These are phyloP conservation scores for Aspergillus transmontanensis DNA, from an alignment of 2,329 filamentous ascomycete genomes.

Conservation along the genomic window DNA sequence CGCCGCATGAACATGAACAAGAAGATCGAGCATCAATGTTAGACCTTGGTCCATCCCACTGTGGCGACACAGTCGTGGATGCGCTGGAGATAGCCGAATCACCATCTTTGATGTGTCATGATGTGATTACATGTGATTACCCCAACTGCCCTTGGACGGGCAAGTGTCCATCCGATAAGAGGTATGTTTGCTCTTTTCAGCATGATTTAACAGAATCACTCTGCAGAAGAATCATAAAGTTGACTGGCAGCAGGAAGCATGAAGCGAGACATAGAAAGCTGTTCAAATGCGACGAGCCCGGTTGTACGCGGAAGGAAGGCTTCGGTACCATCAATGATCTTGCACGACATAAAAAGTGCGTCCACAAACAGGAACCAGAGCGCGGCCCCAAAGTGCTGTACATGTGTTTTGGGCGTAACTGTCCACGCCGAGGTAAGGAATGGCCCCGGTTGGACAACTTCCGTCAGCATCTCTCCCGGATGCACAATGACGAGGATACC, in stretches of 20 bases:
- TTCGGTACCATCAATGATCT: slow-evolving; percentile 83
- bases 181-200: slow-evolving; percentile 26
- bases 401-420: slow-evolving; percentile 61
- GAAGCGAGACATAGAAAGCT: slow-evolving; percentile 69
- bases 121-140: slow-evolving; percentile 33
- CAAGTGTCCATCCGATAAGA: slow-evolving; percentile 45
- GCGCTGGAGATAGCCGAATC: slow-evolving; percentile 46
- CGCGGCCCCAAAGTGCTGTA: slow-evolving; percentile 57
- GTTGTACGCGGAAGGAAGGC: slow-evolving; percentile 64
- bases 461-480: slow-evolving; percentile 71
- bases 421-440: slow-evolving; percentile 64
- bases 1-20: slow-evolving; percentile 25
- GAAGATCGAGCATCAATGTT: slow-evolving; percentile 22
- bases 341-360: slow-evolving; percentile 73
- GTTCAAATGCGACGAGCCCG: slow-evolving; percentile 60
- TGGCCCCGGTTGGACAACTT: slow-evolving; percentile 90
- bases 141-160: slow-evolving; percentile 36
- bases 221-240: no score
- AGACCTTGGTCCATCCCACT: slow-evolving; percentile 18
- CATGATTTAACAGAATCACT: no score
- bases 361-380: slow-evolving; percentile 59
- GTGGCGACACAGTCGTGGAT: slow-evolving; percentile 30
- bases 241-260: slow-evolving; percentile 67
- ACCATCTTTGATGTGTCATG: slow-evolving; percentile 56
- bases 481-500: slow-evolving; percentile 59